Evolutionary conservation across 2,329 filamentous ascomycete genomes (phyloP).

Genomic region (Didymellaceae sp.): DNA sequence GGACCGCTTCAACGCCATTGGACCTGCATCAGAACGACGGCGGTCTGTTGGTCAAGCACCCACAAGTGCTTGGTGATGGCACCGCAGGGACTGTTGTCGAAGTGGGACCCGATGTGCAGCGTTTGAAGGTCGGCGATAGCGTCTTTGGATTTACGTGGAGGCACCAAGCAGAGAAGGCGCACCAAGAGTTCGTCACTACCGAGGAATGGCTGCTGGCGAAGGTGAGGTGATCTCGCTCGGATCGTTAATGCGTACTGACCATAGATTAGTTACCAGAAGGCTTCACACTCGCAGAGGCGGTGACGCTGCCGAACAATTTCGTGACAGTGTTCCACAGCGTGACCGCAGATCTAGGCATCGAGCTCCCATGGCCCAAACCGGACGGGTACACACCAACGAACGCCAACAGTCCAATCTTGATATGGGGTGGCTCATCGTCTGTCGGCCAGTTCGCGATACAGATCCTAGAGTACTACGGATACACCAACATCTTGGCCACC

Average conservation of each 20-base stretch:
- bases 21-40: slow-evolving; percentile 69
- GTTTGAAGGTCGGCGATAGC: slow-evolving; percentile 60
- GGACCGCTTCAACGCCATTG: slow-evolving; percentile 66
- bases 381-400: slow-evolving; percentile 44
- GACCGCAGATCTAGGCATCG: slow-evolving; percentile 59
- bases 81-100: slow-evolving; percentile 61
- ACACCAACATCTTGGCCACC: slow-evolving; percentile 48
- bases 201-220: slow-evolving; percentile 55
- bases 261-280: slow-evolving; percentile 48
- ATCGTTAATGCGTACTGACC: slow-evolving; percentile 9
- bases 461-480: slow-evolving; percentile 50
- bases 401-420: slow-evolving; percentile 45
- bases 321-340: slow-evolving; percentile 66
- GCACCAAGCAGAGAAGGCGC: slow-evolving; percentile 56
- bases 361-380: slow-evolving; percentile 64
- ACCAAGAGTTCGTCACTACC: slow-evolving; percentile 63
- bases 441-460: slow-evolving; percentile 54
- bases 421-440: slow-evolving; percentile 55
- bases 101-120: slow-evolving; percentile 54
- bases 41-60: slow-evolving; percentile 60
- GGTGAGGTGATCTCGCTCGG: slow-evolving; percentile 11
- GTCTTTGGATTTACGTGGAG: slow-evolving; percentile 64
- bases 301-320: slow-evolving; percentile 62
- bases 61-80: slow-evolving; percentile 60
- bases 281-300: slow-evolving; percentile 55